Evolutionary conservation across 345 rosid genomes (phyloP).

Genomic region (Mangifera indica): DNA sequence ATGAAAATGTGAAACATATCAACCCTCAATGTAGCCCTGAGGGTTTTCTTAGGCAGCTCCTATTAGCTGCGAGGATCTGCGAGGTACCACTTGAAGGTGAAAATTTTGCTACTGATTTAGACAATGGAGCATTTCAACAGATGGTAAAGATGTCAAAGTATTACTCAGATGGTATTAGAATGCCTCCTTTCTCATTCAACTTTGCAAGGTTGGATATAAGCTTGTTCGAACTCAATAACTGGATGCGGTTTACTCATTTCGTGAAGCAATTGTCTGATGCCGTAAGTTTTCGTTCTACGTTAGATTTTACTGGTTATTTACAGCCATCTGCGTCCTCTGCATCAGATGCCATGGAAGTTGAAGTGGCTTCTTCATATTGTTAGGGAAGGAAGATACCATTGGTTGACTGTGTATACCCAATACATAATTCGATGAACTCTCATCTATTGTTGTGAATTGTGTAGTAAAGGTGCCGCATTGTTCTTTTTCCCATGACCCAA

Average conservation of each 20-base stretch:
- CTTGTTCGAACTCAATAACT: slow-evolving; percentile 40
- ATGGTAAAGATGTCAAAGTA: slow-evolving; percentile 42
- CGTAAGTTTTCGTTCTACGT: slow-evolving; percentile 40
- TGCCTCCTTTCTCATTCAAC: slow-evolving; percentile 38
- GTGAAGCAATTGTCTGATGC: slow-evolving; percentile 41
- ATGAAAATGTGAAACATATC: slow-evolving; percentile 34
- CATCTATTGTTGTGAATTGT: slow-evolving; percentile 23
- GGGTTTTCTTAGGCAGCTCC: slow-evolving; percentile 41
- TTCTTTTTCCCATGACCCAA: neutral
- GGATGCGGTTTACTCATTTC: slow-evolving; percentile 41
- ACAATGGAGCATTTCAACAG: slow-evolving; percentile 40
- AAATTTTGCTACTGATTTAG: slow-evolving; percentile 32
- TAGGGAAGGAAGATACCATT: slow-evolving; percentile 16
- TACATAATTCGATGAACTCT: slow-evolving; percentile 16
- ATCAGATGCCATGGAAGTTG: slow-evolving; percentile 24
- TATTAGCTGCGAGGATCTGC: slow-evolving; percentile 40
- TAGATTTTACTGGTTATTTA: slow-evolving; percentile 29
- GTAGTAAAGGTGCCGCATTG: slow-evolving; percentile 17
- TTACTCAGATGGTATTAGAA: slow-evolving; percentile 32
- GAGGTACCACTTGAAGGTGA: slow-evolving; percentile 44
- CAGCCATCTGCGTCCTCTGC: slow-evolving; percentile 11
- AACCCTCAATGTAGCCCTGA: slow-evolving; percentile 46
- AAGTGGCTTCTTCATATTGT: slow-evolving; percentile 32
- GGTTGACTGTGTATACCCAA: slow-evolving; percentile 14
- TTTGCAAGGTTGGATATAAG: slow-evolving; percentile 46